Conservation (phyloP, 2,329 filamentous ascomycete species). For the Sporothrix euskadiensis region DNA sequence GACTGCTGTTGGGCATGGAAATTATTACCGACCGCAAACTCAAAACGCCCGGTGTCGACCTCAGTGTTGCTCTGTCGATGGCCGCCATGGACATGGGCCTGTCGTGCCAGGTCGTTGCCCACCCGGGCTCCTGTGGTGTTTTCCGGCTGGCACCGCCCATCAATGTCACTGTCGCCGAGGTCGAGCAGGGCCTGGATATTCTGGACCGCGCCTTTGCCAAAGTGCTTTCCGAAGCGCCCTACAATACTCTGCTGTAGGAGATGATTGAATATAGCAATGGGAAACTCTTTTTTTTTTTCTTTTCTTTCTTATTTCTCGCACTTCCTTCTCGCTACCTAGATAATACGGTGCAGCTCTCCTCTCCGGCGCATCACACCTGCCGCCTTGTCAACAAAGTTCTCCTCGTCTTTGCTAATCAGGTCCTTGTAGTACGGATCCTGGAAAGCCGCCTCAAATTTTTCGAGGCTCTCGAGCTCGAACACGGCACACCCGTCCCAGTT, state of each 20-base stretch:
- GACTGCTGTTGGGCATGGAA: conserved; percentile 60
- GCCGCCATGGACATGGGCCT: conserved; percentile 48
- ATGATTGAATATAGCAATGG: not conserved
- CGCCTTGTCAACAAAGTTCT: conserved; percentile 38
- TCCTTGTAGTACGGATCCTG: conserved; percentile 39
- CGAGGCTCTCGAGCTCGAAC: conserved; percentile 37
- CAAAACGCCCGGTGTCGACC: conserved; percentile 33
- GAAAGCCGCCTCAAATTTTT: conserved; percentile 37
- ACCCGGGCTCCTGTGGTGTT: conserved; percentile 56
- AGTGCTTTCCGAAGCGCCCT: not conserved
- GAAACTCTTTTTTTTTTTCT: not conserved
- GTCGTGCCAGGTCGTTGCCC: conserved; percentile 58
- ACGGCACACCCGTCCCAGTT: conserved; percentile 40
- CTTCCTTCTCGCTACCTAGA: conserved; percentile 1
- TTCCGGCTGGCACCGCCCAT: conserved; percentile 55
- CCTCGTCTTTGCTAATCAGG: conserved; percentile 39
- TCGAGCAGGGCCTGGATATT: not conserved
- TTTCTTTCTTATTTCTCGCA: not conserved
- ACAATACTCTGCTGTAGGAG: not conserved
- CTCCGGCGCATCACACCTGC: conserved; percentile 34
- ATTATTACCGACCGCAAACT: conserved; percentile 45
- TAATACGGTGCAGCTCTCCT: conserved; percentile 34
- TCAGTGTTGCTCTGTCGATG: conserved; percentile 47
- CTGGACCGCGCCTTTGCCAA: not conserved
- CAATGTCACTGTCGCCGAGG: not conserved